Evolutionary conservation across 164 flowering plant genomes (phyloP).

Genomic region (Dillenia suffruticosa): DNA sequence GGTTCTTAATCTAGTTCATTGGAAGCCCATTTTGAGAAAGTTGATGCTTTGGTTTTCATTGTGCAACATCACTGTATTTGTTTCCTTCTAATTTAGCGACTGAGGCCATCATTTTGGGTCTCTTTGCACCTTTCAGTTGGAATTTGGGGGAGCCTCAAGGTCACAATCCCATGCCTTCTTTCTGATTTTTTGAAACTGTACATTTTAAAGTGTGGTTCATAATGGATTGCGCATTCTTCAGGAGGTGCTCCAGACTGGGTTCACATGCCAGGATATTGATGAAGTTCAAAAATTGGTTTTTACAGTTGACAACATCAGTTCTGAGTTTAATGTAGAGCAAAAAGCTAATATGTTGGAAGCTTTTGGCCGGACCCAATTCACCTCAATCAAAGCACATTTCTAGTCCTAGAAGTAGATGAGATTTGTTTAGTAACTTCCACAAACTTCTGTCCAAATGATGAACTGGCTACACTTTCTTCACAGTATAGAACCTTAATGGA

Average conservation of each 20-base stretch:
- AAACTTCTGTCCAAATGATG: slow-evolving; percentile 22
- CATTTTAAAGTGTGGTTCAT: not conserved
- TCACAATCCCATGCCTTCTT: too few species aligned
- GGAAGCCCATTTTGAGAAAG: too few species aligned
- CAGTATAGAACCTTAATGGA: slow-evolving; percentile 22
- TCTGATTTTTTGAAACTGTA: too few species aligned
- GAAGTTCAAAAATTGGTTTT: slow-evolving; percentile 36
- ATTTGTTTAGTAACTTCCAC: slow-evolving; percentile 23
- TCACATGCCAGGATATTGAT: slow-evolving; percentile 18
- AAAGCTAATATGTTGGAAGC: slow-evolving; percentile 34
- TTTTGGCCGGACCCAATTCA: slow-evolving; percentile 22
- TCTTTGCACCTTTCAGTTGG: too few species aligned
- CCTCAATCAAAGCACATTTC: slow-evolving; percentile 21
- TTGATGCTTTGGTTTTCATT: too few species aligned
- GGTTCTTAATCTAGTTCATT: too few species aligned
- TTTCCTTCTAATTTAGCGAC: too few species aligned
- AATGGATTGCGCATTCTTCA: slow-evolving; percentile 22
- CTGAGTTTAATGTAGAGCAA: slow-evolving; percentile 26
- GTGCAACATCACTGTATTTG: too few species aligned
- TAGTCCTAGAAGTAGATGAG: slow-evolving; percentile 66
- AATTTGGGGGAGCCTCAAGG: too few species aligned
- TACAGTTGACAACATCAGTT: slow-evolving; percentile 38
- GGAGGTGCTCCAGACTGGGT: slow-evolving; percentile 34
- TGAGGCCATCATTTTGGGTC: too few species aligned
- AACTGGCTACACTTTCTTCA: slow-evolving; percentile 29